Conservation (phyloP, 148 eudicot species). For the Nyssa sinensis region DNA sequence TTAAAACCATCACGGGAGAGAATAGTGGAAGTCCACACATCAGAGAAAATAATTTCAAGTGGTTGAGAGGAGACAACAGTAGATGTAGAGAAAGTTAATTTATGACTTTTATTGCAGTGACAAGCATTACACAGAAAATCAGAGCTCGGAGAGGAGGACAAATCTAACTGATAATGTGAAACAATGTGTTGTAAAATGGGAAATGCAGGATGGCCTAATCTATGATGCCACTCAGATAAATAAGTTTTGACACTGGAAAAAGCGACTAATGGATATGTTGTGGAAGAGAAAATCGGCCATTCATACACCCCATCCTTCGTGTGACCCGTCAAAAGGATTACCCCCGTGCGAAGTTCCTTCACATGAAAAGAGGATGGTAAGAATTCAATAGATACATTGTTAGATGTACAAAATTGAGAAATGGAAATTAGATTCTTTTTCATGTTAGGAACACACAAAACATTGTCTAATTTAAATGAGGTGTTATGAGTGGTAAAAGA, state of each 20-base stretch:
- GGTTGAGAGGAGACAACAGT: neutral
- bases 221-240: neutral
- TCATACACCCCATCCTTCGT: constrained; percentile 1
- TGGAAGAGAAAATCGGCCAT: neutral
- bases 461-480: neutral
- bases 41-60: neutral
- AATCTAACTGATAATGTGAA: neutral
- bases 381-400: no score
- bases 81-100: neutral
- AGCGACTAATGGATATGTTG: neutral
- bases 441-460: constrained; percentile 3
- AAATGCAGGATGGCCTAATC: constrained; percentile 4
- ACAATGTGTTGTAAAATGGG: no score
- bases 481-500: neutral
- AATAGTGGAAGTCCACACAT: no score
- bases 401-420: no score
- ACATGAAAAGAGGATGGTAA: no score
- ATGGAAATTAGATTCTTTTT: constrained; percentile 3
- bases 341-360: no score
- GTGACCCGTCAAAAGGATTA: no score
- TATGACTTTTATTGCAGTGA: neutral
- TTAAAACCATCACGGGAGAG: no score
- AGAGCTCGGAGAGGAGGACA: neutral
- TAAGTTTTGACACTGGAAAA: neutral
- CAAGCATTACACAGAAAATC: neutral